Evolutionary conservation across 2,329 filamentous ascomycete species (phyloP).

Genomic region (Dendryphion nanum): DNA sequence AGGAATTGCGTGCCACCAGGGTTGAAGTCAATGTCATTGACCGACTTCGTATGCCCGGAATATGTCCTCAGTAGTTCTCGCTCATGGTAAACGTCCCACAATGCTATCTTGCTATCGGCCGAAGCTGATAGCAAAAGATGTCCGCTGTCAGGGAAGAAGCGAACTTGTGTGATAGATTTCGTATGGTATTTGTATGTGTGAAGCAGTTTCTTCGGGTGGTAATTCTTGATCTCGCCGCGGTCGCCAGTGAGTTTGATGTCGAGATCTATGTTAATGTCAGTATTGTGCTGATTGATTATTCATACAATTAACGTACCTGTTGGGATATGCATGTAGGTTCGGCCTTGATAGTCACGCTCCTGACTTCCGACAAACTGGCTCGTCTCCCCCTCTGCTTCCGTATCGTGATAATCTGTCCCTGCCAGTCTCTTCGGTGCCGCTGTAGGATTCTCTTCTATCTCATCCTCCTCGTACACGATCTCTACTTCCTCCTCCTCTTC

Average conservation of each 20-base stretch:
- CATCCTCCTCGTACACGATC: conserved; percentile 74
- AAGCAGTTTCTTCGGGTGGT: conserved; percentile 88
- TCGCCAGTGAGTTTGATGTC: conserved; percentile 67
- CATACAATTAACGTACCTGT: conserved; percentile 45
- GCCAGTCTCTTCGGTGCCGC: conserved; percentile 60
- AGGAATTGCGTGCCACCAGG: conserved; percentile 79
- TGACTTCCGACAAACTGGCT: conserved; percentile 82
- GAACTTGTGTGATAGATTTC: conserved; percentile 82
- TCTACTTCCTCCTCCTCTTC: conserved; percentile 72
- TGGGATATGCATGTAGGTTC: conserved; percentile 97
- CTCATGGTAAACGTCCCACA: conserved; percentile 92
- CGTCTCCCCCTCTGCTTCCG: conserved; percentile 62
- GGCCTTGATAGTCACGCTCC: conserved; percentile 88
- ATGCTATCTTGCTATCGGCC: conserved; percentile 85
- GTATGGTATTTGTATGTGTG: conserved; percentile 84
- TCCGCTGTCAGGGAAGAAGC: conserved; percentile 84
- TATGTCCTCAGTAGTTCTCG: conserved; percentile 88
- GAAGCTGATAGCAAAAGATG: conserved; percentile 88
- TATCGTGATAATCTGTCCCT: conserved; percentile 52
- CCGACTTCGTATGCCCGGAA: conserved; percentile 82
- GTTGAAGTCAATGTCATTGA: conserved; percentile 90
- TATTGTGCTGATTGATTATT: neutral
- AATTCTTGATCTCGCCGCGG: conserved; percentile 77
- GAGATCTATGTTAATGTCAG: conserved; percentile 23
- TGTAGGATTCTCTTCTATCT: conserved; percentile 58